Evolutionary conservation across 495 filamentous ascomycete species (phyloP).

Genomic region (Hamigera avellanea): DNA sequence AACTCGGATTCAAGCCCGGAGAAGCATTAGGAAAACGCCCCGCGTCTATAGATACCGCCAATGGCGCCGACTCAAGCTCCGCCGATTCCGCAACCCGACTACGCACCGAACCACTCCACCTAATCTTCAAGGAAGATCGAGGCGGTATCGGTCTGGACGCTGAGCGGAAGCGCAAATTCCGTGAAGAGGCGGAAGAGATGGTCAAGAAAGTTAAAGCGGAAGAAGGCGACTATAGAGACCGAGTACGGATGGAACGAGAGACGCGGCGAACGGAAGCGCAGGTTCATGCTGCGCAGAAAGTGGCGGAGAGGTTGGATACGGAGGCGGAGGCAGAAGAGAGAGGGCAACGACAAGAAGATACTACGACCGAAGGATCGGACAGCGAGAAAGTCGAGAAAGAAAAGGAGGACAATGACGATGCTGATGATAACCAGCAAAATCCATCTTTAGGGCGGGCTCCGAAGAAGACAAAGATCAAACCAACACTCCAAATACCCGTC

Average conservation of each 20-base stretch:
- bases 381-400: conserved; percentile 4
- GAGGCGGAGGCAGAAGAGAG: conserved; percentile 22
- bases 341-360: not conserved
- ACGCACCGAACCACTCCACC: conserved; percentile 52
- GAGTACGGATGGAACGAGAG: conserved; percentile 61
- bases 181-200: conserved; percentile 46
- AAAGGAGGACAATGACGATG: conserved; percentile 12
- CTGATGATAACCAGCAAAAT: conserved; percentile 8
- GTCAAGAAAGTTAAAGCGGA: conserved; percentile 54
- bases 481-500: conserved; percentile 54
- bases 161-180: conserved; percentile 71
- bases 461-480: conserved; percentile 22
- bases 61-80: too few species aligned
- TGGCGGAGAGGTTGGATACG: conserved; percentile 62
- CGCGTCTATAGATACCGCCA: not conserved
- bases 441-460: not conserved
- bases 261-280: conserved; percentile 53
- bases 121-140: conserved; percentile 65
- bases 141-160: conserved; percentile 79
- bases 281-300: conserved; percentile 66
- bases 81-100: not conserved
- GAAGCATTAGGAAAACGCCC: conserved; percentile 53
- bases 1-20: conserved; percentile 74
- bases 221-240: conserved; percentile 66
- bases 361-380: conserved; percentile 8